These are phyloP conservation scores for Naematelia aurantialba DNA, from an alignment of 768 basidiomycete genomes.

Conservation along the genomic window DNA sequence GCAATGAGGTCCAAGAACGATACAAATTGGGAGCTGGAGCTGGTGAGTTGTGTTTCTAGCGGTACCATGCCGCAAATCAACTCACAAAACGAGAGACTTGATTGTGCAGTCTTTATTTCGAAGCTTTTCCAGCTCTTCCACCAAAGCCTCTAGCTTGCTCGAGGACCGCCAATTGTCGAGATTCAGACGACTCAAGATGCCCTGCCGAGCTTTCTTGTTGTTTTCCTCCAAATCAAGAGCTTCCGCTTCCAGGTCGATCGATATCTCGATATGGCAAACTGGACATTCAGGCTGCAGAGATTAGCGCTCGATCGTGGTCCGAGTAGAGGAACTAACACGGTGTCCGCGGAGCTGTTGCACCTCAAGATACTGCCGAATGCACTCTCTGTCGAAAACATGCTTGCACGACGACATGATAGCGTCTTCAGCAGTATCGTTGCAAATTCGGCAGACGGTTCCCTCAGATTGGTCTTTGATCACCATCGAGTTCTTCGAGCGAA, in stretches of 20 bases:
- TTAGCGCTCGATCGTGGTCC: neutral
- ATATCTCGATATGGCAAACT: constrained; percentile 84
- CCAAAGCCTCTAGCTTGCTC: constrained; percentile 93
- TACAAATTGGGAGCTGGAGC: constrained; percentile 46
- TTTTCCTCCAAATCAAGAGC: constrained; percentile 74
- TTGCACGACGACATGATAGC: constrained; percentile 89
- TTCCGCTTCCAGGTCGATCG: constrained; percentile 93
- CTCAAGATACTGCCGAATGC: constrained; percentile 87
- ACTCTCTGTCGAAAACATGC: constrained; percentile 94
- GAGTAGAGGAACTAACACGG: constrained; percentile 54
- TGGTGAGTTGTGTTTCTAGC: neutral
- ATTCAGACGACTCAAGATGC: constrained; percentile 86
- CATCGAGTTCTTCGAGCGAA: constrained; percentile 73
- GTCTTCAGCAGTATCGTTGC: constrained; percentile 91
- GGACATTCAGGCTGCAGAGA: constrained; percentile 75
- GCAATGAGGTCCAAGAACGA: constrained; percentile 73
- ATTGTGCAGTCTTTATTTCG: constrained; percentile 80
- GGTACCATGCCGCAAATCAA: neutral
- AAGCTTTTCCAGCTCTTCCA: constrained; percentile 87
- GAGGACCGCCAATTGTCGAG: constrained; percentile 88
- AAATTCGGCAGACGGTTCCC: constrained; percentile 85
- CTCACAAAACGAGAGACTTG: constrained; percentile 84
- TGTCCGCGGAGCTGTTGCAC: constrained; percentile 56
- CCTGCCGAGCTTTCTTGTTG: constrained; percentile 63
- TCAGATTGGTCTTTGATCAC: constrained; percentile 59